Evolutionary conservation across 2,329 filamentous ascomycete genomes (phyloP).

Genomic region (Aspergillus novoparasiticus): DNA sequence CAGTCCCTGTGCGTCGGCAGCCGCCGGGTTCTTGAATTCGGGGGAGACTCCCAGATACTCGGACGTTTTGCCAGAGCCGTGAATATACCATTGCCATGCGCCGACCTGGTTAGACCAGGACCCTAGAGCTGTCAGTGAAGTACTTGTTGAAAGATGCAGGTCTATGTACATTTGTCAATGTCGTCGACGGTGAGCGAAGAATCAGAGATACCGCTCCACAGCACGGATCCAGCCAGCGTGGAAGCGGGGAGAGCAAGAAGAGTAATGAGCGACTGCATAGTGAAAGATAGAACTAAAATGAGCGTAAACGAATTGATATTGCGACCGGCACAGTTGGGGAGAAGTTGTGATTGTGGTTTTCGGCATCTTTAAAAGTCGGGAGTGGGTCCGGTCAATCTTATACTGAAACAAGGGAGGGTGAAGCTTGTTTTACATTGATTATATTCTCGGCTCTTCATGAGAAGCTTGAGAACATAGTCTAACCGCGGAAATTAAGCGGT

Average conservation of each 20-base stretch:
- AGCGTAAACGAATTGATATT: neutral
- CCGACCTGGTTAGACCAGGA: conserved; percentile 68
- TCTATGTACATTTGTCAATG: conserved; percentile 29
- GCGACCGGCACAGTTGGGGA: conserved; percentile 1
- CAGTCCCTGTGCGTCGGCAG: conserved; percentile 65
- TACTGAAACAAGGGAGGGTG: neutral
- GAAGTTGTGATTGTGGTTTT: neutral
- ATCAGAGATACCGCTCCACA: conserved; percentile 34
- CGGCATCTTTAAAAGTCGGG: neutral
- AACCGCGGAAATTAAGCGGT: neutral
- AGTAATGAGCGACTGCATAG: conserved; percentile 1
- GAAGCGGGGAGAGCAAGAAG: conserved; percentile 3
- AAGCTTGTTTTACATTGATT: conserved; percentile 3
- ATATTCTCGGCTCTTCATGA: neutral
- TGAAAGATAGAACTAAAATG: neutral
- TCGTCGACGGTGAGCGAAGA: conserved; percentile 24
- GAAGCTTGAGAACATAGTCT: neutral
- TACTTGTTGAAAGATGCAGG: neutral
- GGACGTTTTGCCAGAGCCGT: conserved; percentile 55
- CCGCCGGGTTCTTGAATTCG: conserved; percentile 66
- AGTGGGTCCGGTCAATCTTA: neutral
- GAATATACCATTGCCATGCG: conserved; percentile 76
- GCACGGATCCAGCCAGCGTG: conserved; percentile 25
- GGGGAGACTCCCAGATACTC: conserved; percentile 65
- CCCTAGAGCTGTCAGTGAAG: conserved; percentile 42